Base-by-base conservation (phyloP, 208 protist species). In the Angomonas ambiguus region DNA sequence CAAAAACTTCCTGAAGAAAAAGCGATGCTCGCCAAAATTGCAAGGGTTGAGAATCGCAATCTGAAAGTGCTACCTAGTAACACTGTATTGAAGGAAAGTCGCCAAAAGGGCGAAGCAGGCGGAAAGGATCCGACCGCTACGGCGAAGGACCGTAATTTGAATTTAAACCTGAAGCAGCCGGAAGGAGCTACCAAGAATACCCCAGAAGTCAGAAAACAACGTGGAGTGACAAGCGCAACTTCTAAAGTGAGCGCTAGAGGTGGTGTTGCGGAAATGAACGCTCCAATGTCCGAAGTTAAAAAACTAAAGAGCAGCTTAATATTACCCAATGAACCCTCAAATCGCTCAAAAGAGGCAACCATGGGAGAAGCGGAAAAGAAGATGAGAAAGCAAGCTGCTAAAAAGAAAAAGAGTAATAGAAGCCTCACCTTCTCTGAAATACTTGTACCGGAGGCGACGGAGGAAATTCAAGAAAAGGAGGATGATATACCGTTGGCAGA, bases 1-100 rank as follows among this genome's bases (percentile, higher is more conserved):
- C 51, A 82, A 57, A 67, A 42, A 2, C 31, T 87, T 61, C 77
- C 81, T 35, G 69, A 55, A 1, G 69, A 80, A 31, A 65, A 75
- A 11, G 68, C 69, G 34, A 82, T 77, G 18, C 41, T 69, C 32
- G 64, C 63, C 6, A 80, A 72, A 49, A 64, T 69, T 38, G 34
- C 53, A 13, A 20, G 16, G 16, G 34, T 74, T 0, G 25, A 51
- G 2, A 64, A 51, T 28, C 56, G 45, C 1, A 45, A 28, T 13
- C 48, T 74, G 2, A 66, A 38, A 8, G 20, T 45, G 1, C 8
- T 51, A 32, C 6, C 62, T 32, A 42, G n/a, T 16, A 28, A 38
- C 18, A 31, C 22, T 27, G 16, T 24, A 18, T 30, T 65, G 5
- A 25, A 13, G 11, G 13, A 45, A 48, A 35, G 8, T 2, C 6